Evolutionary conservation across 176 grass and related monocot genomes (phyloP), one percentile per base, ranked within the genome.

Genomic region (Tillandsia fasciculata): DNA sequence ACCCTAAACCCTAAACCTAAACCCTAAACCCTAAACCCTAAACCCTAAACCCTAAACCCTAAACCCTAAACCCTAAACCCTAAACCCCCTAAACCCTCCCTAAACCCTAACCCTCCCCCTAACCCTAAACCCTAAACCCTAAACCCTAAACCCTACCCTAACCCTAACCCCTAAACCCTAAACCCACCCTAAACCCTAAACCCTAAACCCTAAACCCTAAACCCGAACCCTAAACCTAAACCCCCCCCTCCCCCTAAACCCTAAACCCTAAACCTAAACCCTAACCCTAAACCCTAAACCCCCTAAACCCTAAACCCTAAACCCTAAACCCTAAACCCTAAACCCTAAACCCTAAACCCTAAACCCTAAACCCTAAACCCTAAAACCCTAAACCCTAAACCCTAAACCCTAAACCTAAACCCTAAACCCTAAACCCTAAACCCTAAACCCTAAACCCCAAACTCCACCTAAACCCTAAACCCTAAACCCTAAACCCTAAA

Each of bases 51-150:
- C 47, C 66, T 23, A 18, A 49, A 69, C 66, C 66, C 66, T 69
- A 69, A 69, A 69, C 66, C 66, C 66, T 69, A 69, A 69, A 69
- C 66, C 66, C 66, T 69, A 69, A 69, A 69, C 66, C 66, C 66
- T 69, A 69, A 69, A 69, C n/a, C n/a, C 66, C 66, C 66, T 69
- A 69, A 69, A 69, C 66, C 66, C 66, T 69, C 66, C 66, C 66
- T 69, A 69, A 69, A 69, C 66, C 66, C 66, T 69, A 69, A 69
- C 49, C 66, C 66, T 48, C 51, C 28, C 66, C 66, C 15, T 18
- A 69, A 69, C 10, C 66, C 66, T 22, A 18, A 69, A 69, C 9
- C 66, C 66, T 22, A 18, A 69, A 69, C 9, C 66, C 66, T 22
- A 18, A 69, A 69, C 9, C 66, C 66, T 22, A 18, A 69, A 69